Evolutionary conservation across 257 asterid genomes (phyloP), one percentile per base, ranked within the genome.

Genomic region (Misopates orontium): DNA sequence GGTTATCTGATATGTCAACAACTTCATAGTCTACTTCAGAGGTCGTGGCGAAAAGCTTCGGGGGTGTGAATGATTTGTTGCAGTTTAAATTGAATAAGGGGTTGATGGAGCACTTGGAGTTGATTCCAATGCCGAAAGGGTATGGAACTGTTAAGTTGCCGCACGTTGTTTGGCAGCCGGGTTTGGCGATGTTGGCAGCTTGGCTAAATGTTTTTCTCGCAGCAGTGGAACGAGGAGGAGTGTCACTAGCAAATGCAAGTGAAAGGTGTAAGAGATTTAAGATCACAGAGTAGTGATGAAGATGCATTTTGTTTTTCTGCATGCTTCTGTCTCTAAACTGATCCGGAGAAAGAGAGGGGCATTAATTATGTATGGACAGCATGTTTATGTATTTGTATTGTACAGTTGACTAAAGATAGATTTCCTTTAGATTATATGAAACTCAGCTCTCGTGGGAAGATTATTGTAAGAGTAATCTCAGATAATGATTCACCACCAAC

Each of bases 61-160:
- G 83, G 3, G 81, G 73, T 25, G 14, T 10, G 79, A 32, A 62
- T 1, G 79, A 69, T 13, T 56, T 42, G 61, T 73, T 40, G 83
- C 93, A 85, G 70, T 18, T 60, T 72, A 85, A 68, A 16, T 71
- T 74, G 56, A 78, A 85, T 21, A 50, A 67, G 0, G 70, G 11
- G 68, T 40, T 17, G 1, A 79, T 1, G 0, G 85, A 75, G 42
- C 91, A 83, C 10, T 66, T 66, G 3, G 85, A 20, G 4, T 54
- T 75, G 1, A 47, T 4, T 54, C 82, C 86, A 9, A 73, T 32
- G 51, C 82, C 82, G 24, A 85, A 83, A 1, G 89, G 89, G 24
- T 67, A 85, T 1, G 82, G 85, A 9, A 83, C 77, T 1, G 87
- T 75, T 7, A 78, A 0, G 74, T 78, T 75, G 0, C 89, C 92